A percentile compares a stretch with the other conserved stretches of the same genome.
phyloP scores from a whole-genome alignment of 1,284 basidiomycete genomes.

The Sanghuangporus baumii region DNA sequence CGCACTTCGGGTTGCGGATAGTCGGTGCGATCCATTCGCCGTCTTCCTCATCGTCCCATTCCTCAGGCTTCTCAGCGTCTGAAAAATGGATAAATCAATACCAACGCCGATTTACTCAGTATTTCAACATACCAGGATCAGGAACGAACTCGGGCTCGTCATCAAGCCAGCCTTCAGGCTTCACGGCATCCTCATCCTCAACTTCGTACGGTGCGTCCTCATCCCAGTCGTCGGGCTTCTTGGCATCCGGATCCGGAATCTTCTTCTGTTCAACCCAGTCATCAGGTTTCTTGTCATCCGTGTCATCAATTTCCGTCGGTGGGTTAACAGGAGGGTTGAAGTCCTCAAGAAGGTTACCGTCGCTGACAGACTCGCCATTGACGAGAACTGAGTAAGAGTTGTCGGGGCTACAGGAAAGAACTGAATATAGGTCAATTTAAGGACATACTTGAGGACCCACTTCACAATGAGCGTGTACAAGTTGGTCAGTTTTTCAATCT shows the following conservation, averaged over 20 bases:
- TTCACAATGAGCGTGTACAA: constrained; percentile 91
- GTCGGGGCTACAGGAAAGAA: constrained; percentile 61
- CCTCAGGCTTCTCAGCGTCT: constrained; percentile 95
- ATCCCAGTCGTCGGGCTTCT: constrained; percentile 94
- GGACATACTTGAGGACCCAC: constrained; percentile 39
- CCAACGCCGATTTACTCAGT: neutral
- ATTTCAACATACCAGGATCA: constrained; percentile 64
- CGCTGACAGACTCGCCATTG: constrained; percentile 80
- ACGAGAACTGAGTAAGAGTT: constrained; percentile 92
- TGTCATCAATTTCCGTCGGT: constrained; percentile 87
- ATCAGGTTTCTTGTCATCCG: constrained; percentile 84
- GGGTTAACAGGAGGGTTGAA: constrained; percentile 97
- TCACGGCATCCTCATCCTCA: constrained; percentile 78
- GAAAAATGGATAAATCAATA: neutral
- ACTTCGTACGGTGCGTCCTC: constrained; percentile 92
- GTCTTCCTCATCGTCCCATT: constrained; percentile 99
- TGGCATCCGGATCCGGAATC: constrained; percentile 82
- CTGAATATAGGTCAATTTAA: neutral
- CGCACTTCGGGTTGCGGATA: constrained; percentile 86
- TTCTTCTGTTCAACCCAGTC: constrained; percentile 91
- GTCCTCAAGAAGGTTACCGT: constrained; percentile 88
- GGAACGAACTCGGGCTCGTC: constrained; percentile 79
- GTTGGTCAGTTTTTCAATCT: constrained; percentile 85
- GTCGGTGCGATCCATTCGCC: constrained; percentile 96
- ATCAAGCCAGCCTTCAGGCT: constrained; percentile 95